Conservation (phyloP, 148 eudicot genomes). For the Rhododendron ferrugineum region DNA sequence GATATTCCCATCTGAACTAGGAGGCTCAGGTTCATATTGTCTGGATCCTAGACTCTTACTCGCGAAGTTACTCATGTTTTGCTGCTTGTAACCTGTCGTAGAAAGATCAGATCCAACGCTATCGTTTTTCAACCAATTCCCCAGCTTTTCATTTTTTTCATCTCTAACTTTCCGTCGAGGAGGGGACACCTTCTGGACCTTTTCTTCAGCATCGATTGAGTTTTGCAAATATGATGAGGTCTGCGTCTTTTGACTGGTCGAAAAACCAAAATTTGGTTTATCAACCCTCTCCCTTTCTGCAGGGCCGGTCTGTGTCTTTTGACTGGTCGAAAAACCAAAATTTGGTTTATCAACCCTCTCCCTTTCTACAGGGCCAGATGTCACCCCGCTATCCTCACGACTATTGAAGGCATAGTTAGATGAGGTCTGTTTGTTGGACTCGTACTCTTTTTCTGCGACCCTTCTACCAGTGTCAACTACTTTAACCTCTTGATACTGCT, state of each 20-base stretch:
- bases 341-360: conserved; percentile 47
- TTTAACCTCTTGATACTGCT: conserved; percentile 50
- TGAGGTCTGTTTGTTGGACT: conserved; percentile 45
- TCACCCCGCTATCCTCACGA: conserved; percentile 33
- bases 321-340: conserved; percentile 41
- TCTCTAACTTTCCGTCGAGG: conserved; percentile 86
- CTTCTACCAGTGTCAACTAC: conserved; percentile 51
- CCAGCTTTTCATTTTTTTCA: conserved; percentile 68
- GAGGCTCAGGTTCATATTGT: conserved; percentile 52
- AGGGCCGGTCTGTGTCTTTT: conserved; percentile 25
- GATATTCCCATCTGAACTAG: conserved; percentile 60
- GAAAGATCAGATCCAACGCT: conserved; percentile 49
- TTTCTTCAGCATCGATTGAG: conserved; percentile 57
- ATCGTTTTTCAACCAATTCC: conserved; percentile 60
- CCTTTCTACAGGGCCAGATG: conserved; percentile 32
- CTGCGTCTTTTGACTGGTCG: conserved; percentile 39
- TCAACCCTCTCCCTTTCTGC: conserved; percentile 48
- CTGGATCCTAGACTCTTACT: conserved; percentile 34
- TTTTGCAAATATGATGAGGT: conserved; percentile 33
- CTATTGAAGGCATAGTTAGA: conserved; percentile 44
- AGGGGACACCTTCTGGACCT: conserved; percentile 81
- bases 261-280: conserved; percentile 38
- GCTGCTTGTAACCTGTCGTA: conserved; percentile 44
- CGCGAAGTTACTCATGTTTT: conserved; percentile 31
- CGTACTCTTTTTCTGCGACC: conserved; percentile 50